phyloP scores from a whole-genome alignment of 441 rosid genomes.

The Syzygium syzygioides region DNA sequence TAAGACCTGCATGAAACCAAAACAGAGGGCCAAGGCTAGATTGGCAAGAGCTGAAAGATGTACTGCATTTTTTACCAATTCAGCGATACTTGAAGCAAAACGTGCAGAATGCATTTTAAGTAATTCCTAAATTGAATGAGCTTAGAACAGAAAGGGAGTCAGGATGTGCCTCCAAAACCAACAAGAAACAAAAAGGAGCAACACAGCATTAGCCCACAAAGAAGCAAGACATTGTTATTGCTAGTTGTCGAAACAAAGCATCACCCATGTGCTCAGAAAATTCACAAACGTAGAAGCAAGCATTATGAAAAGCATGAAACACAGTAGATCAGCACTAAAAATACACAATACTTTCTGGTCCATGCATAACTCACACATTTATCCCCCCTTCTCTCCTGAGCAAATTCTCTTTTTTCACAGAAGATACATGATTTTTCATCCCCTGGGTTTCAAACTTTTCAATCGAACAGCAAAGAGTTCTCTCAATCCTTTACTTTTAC shows the following conservation, averaged over 20 bases:
- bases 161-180: not conserved
- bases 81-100: not conserved
- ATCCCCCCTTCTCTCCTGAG: not conserved
- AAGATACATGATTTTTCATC: not conserved
- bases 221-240: not conserved
- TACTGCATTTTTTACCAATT: not conserved
- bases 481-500: not conserved
- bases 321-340: not conserved
- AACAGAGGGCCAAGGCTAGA: not conserved
- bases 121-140: not conserved
- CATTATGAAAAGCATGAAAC: not conserved
- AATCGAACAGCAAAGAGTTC: not conserved
- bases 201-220: not conserved
- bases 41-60: not conserved
- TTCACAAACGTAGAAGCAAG: not conserved
- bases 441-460: not conserved
- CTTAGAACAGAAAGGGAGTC: not conserved
- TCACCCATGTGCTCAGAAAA: not conserved
- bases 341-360: not conserved
- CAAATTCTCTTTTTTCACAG: not conserved
- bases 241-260: not conserved
- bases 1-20: not conserved
- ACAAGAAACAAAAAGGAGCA: not conserved
- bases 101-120: not conserved
- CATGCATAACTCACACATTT: not conserved